Evolutionary conservation across 2,329 filamentous ascomycete genomes (phyloP).

Genomic region (Pseudogymnoascus sp.): DNA sequence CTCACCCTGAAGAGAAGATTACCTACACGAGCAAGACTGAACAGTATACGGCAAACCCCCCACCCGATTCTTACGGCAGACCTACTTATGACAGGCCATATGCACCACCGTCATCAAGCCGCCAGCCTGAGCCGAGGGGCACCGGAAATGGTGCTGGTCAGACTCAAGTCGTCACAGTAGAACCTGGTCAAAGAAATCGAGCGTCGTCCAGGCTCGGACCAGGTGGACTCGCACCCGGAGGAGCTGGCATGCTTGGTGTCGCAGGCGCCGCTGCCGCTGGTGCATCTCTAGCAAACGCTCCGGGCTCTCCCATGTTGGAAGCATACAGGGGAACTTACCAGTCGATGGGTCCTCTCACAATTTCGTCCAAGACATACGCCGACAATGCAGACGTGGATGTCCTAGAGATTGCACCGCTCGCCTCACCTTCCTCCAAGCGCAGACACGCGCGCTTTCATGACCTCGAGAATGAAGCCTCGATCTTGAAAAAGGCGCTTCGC

Average conservation of each 20-base stretch:
- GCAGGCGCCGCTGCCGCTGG: slow-evolving; percentile 23
- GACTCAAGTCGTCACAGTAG: slow-evolving; percentile 24
- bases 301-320: slow-evolving; percentile 79
- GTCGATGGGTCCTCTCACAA: slow-evolving; percentile 71
- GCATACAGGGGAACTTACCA: slow-evolving; percentile 93
- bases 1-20: slow-evolving; percentile 29
- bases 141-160: slow-evolving; percentile 13
- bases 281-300: slow-evolving; percentile 48
- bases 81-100: not conserved
- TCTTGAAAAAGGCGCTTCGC: slow-evolving; percentile 64
- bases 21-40: slow-evolving; percentile 27
- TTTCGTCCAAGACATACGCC: slow-evolving; percentile 40
- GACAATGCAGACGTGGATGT: slow-evolving; percentile 39
- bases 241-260: slow-evolving; percentile 22
- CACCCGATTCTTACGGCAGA: not conserved
- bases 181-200: slow-evolving; percentile 22
- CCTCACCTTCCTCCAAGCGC: slow-evolving; percentile 45
- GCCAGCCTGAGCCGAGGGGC: slow-evolving; percentile 16
- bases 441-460: slow-evolving; percentile 76
- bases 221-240: slow-evolving; percentile 23
- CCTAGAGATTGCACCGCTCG: slow-evolving; percentile 42
- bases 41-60: slow-evolving; percentile 20
- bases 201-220: slow-evolving; percentile 20
- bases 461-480: slow-evolving; percentile 67
- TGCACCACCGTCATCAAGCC: not conserved